Conservation (phyloP, 1,284 basidiomycete species). For the Marasmius fiardii region DNA sequence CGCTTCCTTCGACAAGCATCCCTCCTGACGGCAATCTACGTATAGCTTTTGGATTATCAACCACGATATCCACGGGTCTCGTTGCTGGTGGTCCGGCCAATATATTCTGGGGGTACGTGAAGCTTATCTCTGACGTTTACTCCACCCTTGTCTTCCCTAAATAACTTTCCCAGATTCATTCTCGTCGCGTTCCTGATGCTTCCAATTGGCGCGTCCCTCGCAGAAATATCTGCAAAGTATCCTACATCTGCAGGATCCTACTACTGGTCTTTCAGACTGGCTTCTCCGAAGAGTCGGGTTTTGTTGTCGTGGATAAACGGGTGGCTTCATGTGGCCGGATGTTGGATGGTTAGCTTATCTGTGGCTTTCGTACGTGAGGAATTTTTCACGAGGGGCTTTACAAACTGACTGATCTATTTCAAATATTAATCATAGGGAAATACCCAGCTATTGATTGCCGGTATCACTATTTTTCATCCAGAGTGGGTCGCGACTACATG, state of each 20-base stretch:
- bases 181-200: conserved; percentile 43
- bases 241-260: conserved; percentile 57
- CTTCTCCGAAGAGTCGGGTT: conserved; percentile 37
- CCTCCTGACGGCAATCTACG: conserved; percentile 1
- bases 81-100: conserved; percentile 49
- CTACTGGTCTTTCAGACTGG: conserved; percentile 54
- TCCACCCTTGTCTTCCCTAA: no score
- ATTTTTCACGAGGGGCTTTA: not conserved
- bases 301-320: conserved; percentile 54
- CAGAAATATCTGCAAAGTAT: conserved; percentile 53
- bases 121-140: no score
- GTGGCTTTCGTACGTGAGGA: conserved; percentile 44
- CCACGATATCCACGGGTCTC: conserved; percentile 50
- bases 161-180: conserved; percentile 35
- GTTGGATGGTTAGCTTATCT: conserved; percentile 51
- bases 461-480: conserved; percentile 44
- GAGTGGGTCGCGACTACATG: conserved; percentile 46
- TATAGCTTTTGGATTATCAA: conserved; percentile 47
- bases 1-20: not conserved
- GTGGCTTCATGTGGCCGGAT: conserved; percentile 53
- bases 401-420: no score
- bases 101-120: conserved; percentile 48
- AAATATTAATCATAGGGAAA: conserved; percentile 38
- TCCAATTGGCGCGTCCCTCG: conserved; percentile 46
- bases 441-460: conserved; percentile 47